Conservation (phyloP, 78 protist species). For the Dictyostelium purpureum region DNA sequence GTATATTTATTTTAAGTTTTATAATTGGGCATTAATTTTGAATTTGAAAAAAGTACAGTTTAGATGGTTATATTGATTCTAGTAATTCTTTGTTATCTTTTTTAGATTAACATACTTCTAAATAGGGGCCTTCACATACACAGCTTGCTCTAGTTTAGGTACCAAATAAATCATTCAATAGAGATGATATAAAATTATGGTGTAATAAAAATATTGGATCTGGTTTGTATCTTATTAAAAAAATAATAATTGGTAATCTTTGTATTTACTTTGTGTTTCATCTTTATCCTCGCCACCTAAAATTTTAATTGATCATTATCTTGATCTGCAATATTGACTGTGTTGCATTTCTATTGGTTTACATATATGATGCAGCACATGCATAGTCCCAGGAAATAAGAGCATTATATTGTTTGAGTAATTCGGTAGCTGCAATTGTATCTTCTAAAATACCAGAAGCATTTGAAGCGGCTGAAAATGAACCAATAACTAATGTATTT, state of each 20-base stretch:
- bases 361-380: constrained; percentile 91
- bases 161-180: constrained; percentile 97
- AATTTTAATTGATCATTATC: constrained; percentile 94
- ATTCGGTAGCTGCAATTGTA: constrained; percentile 54
- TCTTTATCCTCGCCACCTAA: constrained; percentile 94
- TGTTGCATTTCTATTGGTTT: constrained; percentile 80
- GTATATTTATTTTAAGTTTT: no score
- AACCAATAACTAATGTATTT: constrained; percentile 77
- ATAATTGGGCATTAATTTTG: no score
- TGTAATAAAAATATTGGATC: constrained; percentile 83
- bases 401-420: constrained; percentile 85
- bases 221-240: constrained; percentile 16
- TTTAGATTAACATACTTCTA: constrained; percentile 80
- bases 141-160: constrained; percentile 95
- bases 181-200: constrained; percentile 88
- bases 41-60: no score
- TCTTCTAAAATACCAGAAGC: constrained; percentile 90
- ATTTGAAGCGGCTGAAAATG: constrained; percentile 94
- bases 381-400: constrained; percentile 93
- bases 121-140: constrained; percentile 96
- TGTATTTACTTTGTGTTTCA: constrained; percentile 90
- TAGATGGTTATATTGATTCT: no score
- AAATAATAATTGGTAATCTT: constrained; percentile 45
- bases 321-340: no score
- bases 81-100: neutral